Percentiles rank a stretch among this genome's conserved stretches.
Conservation (phyloP, 805 yeast genomes). For the Metahyphopichia silvanorum region DNA sequence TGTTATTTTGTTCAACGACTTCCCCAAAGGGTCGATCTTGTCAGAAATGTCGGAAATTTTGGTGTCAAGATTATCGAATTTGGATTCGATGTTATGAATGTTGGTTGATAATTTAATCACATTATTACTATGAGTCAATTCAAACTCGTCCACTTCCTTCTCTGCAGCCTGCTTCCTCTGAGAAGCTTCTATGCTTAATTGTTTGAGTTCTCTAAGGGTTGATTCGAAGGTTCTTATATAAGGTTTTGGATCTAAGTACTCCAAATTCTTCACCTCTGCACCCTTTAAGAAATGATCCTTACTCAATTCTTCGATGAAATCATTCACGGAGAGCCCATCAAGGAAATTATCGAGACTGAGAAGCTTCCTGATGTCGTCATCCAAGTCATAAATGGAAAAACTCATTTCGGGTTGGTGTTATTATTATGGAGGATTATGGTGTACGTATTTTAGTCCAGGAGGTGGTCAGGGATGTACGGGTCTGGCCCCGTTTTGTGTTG, state of each 20-base stretch:
- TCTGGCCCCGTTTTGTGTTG: too few relatives aligned
- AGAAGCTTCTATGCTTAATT: constrained; percentile 54
- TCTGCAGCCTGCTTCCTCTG: constrained; percentile 50
- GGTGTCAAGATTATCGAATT: constrained; percentile 49
- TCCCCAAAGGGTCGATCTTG: constrained; percentile 68
- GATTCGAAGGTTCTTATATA: constrained; percentile 91
- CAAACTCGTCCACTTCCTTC: constrained; percentile 55
- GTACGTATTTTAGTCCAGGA: too few relatives aligned
- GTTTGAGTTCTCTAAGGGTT: constrained; percentile 67
- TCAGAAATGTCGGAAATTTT: constrained; percentile 56
- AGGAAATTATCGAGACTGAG: constrained; percentile 61
- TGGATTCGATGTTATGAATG: constrained; percentile 42
- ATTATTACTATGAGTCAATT: constrained; percentile 64
- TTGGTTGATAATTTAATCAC: constrained; percentile 53
- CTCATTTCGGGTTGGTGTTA: constrained; percentile 35
- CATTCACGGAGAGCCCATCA: constrained; percentile 68
- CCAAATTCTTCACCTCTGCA: constrained; percentile 48
- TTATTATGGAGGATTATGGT: too few relatives aligned
- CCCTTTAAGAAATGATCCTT: constrained; percentile 57
- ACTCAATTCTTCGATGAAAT: constrained; percentile 76
- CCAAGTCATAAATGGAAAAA: constrained; percentile 56
- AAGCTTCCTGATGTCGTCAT: constrained; percentile 56
- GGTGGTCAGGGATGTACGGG: too few relatives aligned
- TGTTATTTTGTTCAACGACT: constrained; percentile 61
- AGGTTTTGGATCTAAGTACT: constrained; percentile 84